Evolutionary conservation across 129 eudicot species (phyloP).

Genomic region (Mikania micrantha): DNA sequence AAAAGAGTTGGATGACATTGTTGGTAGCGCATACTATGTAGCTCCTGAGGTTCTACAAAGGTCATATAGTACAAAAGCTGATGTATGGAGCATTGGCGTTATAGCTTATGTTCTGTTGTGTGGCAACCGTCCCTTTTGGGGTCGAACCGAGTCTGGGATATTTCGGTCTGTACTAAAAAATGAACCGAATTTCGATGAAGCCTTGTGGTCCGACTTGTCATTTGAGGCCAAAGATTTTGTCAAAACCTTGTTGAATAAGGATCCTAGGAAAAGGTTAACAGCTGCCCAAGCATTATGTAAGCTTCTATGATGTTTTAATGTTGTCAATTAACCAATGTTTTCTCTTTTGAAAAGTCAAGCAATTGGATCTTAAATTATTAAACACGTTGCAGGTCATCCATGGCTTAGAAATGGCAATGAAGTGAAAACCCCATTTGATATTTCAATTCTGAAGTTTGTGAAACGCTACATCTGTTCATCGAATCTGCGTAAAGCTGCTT

Average conservation of each 20-base stretch:
- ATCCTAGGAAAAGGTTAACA: constrained; percentile 32
- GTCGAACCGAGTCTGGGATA: constrained; percentile 35
- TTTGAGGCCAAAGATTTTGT: constrained; percentile 29
- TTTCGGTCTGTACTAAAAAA: constrained; percentile 23
- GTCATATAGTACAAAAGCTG: constrained; percentile 32
- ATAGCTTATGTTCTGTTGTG: constrained; percentile 30
- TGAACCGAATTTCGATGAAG: constrained; percentile 17
- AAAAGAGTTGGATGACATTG: constrained; percentile 29
- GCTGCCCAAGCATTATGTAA: constrained; percentile 34
- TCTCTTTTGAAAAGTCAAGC: not conserved
- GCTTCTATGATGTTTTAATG: not conserved
- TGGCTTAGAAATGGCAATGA: constrained; percentile 26
- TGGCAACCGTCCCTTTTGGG: constrained; percentile 37
- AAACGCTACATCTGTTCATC: constrained; percentile 30
- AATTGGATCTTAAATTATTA: not conserved
- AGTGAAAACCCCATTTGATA: constrained; percentile 31
- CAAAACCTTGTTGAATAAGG: constrained; percentile 19
- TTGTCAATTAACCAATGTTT: not conserved
- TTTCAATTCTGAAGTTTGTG: constrained; percentile 25
- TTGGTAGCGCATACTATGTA: constrained; percentile 37
- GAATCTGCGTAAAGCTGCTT: constrained; percentile 28
- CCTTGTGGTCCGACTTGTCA: constrained; percentile 25
- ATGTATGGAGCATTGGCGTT: constrained; percentile 31
- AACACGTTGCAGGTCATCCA: constrained; percentile 25
- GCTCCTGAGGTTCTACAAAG: constrained; percentile 39